Conservation (phyloP, 2,329 filamentous ascomycete species). For the Elsinoe necatrix region DNA sequence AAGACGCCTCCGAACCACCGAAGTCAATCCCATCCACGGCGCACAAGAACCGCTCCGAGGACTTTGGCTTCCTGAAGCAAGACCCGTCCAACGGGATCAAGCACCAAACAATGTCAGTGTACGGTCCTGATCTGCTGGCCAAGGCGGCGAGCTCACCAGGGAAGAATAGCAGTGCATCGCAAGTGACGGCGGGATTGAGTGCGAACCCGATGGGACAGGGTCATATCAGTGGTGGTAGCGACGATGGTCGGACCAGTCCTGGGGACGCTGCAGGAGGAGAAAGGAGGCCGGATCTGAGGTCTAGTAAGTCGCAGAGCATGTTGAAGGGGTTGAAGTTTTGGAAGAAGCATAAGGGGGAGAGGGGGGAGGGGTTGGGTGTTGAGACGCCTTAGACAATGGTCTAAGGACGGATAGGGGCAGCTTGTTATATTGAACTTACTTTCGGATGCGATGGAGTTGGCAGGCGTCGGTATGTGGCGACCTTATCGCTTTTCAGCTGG, state of each 20-base stretch:
- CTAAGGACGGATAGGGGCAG: background rate
- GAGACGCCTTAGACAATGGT: background rate
- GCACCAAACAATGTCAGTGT: conserved; percentile 14
- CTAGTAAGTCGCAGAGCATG: conserved; percentile 29
- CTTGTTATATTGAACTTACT: background rate
- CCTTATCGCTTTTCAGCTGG: background rate
- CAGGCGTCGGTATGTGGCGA: background rate
- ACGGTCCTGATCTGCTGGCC: conserved; percentile 16
- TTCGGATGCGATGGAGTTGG: conserved; percentile 11
- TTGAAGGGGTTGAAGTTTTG: conserved; percentile 31
- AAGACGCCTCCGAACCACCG: conserved; percentile 24
- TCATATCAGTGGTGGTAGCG: background rate
- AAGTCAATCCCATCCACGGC: conserved; percentile 18
- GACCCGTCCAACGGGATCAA: conserved; percentile 4
- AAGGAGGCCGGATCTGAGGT: conserved; percentile 16
- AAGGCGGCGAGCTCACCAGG: conserved; percentile 6
- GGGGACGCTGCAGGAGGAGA: background rate
- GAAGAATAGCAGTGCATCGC: conserved; percentile 9
- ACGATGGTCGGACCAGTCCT: background rate
- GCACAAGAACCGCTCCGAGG: conserved; percentile 6
- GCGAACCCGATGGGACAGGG: background rate
- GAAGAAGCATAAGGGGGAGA: conserved; percentile 24
- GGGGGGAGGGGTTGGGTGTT: conserved; percentile 19
- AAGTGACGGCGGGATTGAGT: conserved; percentile 8
- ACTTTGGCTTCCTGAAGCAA: conserved; percentile 9